Evolutionary conservation across 1,284 basidiomycete genomes (phyloP), one percentile per base, ranked within the genome.

Genomic region (Leccinum fallax): DNA sequence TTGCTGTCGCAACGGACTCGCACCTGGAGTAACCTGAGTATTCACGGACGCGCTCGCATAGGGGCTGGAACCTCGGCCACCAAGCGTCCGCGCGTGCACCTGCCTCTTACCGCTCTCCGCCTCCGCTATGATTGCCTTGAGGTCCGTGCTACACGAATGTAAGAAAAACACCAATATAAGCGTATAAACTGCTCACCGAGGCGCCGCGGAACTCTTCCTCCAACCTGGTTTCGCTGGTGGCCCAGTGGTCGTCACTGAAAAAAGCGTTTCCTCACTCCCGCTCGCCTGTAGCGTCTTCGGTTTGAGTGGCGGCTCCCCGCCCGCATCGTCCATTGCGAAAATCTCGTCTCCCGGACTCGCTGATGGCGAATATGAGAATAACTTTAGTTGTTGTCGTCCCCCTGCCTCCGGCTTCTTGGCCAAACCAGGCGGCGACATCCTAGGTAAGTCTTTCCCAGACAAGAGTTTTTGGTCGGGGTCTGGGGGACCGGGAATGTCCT

Each of bases 91-190:
- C 7, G 46, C 24, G 30, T 69, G 53, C 5, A 55, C 57, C 26
- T 61, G 57, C 21, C 55, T 64, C 61, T 73, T 74, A 30, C 69
- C 67, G 28, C 62, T 77, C 49, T 85, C 85, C 1, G 87, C 85
- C 72, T 94, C 92, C 0, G 91, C 93, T 86, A 97, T 94, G 64
- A 98, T 88, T 21, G 85, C 80, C 67, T 92, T 89, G 81, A 97
- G 87, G 71, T 97, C 93, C 9, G 88, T 84, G 30, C 90, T 93
- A 66, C 3, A 46, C 4, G 46, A 7, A 52, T 11, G 4, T 64
- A 16, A 59, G 28, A 36, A 55, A 28, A 38, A 59, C 26, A 40
- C 55, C 19, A 48, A 51, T 19, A 5, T 36, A 7, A 5, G 10
- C 2, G 34, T 36, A 36, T 30, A 19, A 55, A 43, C 57, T 2